A percentile compares a stretch with the other conserved stretches of the same genome.
phyloP scores from a whole-genome alignment of 345 rosid species.

The Anastatica hierochuntica region DNA sequence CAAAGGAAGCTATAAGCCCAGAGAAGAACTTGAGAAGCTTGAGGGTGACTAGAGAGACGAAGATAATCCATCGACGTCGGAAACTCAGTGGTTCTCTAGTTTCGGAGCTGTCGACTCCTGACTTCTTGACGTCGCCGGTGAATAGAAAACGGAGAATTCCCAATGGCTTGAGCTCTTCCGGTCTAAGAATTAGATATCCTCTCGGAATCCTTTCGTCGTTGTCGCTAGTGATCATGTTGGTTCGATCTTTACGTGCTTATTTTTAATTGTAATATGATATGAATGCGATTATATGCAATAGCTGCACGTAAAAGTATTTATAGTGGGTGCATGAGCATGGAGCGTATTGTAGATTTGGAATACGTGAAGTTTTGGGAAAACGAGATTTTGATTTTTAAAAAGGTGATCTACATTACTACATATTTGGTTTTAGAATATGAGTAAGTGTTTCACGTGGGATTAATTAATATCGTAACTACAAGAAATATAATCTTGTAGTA shows the following conservation, averaged over 20 bases:
- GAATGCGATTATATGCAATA: background rate
- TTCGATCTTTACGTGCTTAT: background rate
- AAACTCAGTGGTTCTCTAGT: conserved; percentile 30
- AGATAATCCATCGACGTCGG: conserved; percentile 42
- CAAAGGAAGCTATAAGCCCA: conserved; percentile 32
- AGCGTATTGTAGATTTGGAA: no score
- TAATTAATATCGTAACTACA: no score
- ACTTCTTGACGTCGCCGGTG: conserved; percentile 28
- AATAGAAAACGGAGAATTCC: conserved; percentile 41
- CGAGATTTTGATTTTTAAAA: no score
- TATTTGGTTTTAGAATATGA: no score
- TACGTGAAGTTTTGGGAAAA: no score
- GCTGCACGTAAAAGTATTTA: no score
- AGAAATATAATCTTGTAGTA: no score
- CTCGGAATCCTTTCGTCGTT: conserved; percentile 28
- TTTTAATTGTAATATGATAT: background rate
- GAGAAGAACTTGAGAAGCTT: conserved; percentile 31
- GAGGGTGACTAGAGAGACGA: conserved; percentile 41
- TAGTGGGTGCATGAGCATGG: no score
- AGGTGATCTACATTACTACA: no score
- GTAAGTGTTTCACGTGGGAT: no score
- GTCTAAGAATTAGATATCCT: conserved; percentile 43
- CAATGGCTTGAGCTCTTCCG: conserved; percentile 33
- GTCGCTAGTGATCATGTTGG: conserved; percentile 18
- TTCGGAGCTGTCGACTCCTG: conserved; percentile 34